phyloP scores from a whole-genome alignment of 1,284 basidiomycete species.

The Laetiporus sulphureus region DNA sequence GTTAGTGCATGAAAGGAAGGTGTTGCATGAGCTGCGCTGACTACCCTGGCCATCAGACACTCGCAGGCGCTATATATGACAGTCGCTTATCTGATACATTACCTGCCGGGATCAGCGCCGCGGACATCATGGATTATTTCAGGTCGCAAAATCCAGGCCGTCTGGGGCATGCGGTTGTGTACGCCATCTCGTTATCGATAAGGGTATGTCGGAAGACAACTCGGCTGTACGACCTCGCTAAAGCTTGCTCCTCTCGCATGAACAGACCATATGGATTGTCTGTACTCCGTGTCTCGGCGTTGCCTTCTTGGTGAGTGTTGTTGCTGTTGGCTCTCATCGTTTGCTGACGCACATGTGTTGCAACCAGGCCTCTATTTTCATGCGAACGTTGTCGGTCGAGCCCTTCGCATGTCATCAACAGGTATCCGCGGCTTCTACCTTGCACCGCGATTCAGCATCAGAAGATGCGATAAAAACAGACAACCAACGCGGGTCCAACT shows the following conservation, averaged over 20 bases:
- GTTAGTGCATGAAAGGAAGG: constrained; percentile 38
- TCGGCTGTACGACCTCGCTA: not conserved
- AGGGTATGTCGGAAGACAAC: constrained; percentile 20
- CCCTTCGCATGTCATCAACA: too few species aligned
- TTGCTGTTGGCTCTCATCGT: constrained; percentile 3
- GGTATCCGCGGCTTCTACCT: too few species aligned
- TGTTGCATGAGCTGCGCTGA: not conserved
- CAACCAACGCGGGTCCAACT: too few species aligned
- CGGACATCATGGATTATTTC: constrained; percentile 49
- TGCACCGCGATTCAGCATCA: too few species aligned
- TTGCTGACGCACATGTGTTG: constrained; percentile 10
- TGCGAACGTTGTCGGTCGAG: constrained; percentile 20
- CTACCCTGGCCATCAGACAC: constrained; percentile 38
- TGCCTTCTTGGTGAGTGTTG: constrained; percentile 28
- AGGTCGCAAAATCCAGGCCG: constrained; percentile 36
- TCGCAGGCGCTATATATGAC: constrained; percentile 70
- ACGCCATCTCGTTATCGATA: constrained; percentile 25
- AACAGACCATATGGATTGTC: constrained; percentile 29
- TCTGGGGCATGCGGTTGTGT: constrained; percentile 22
- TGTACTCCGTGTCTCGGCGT: constrained; percentile 30
- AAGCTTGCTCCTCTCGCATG: constrained; percentile 7
- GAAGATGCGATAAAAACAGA: too few species aligned
- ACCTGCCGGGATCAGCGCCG: constrained; percentile 42
- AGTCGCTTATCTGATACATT: constrained; percentile 41
- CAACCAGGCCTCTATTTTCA: constrained; percentile 23